phyloP scores from a whole-genome alignment of 177 flowering plant genomes.

The Telopea speciosissima region DNA sequence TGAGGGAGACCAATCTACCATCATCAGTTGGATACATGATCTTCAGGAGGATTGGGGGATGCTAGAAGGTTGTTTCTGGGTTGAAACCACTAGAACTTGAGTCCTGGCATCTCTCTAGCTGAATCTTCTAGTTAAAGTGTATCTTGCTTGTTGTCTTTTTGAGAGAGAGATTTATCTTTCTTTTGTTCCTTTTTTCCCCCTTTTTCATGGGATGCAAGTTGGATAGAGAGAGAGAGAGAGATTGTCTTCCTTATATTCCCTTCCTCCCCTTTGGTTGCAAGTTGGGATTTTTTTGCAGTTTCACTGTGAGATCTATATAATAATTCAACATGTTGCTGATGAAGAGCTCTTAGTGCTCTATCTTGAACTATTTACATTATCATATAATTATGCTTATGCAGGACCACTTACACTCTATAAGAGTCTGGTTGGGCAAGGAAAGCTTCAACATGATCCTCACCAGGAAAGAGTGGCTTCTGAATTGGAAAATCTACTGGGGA shows the following conservation, averaged over 20 bases:
- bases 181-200: too few species aligned
- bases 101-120: too few species aligned
- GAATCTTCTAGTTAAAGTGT: too few species aligned
- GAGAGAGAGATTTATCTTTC: too few species aligned
- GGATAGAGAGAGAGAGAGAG: too few species aligned
- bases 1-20: too few species aligned
- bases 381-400: slow-evolving; percentile 13
- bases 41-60: too few species aligned
- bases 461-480: slow-evolving; percentile 79
- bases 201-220: too few species aligned
- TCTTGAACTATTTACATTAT: neutral
- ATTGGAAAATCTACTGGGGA: slow-evolving; percentile 60
- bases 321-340: neutral
- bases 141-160: too few species aligned
- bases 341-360: neutral
- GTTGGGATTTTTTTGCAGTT: neutral
- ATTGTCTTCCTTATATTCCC: neutral
- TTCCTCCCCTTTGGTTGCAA: neutral
- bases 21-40: too few species aligned
- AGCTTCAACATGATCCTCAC: slow-evolving; percentile 67
- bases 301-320: neutral
- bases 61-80: too few species aligned
- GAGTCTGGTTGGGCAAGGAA: slow-evolving; percentile 59
- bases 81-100: too few species aligned
- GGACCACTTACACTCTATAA: slow-evolving; percentile 62